These are phyloP conservation scores for Colletotrichum coccodes DNA, from an alignment of 2,329 filamentous ascomycete species.

Conservation along the genomic window DNA sequence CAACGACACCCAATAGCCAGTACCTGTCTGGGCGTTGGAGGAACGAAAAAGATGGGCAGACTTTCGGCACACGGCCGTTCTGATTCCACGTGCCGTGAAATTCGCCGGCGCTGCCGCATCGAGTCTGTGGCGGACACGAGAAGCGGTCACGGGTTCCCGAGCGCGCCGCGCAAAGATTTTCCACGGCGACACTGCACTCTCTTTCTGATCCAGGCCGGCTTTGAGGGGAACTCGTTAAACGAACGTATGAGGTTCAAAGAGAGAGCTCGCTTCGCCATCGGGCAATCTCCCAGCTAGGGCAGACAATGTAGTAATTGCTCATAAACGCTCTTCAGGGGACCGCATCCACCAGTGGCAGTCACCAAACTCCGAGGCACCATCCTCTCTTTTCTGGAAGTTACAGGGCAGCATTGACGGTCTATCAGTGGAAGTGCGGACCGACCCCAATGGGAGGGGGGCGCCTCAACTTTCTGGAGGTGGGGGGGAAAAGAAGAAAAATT, in stretches of 20 bases:
- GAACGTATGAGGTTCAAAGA: neutral
- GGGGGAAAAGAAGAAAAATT: constrained; percentile 11
- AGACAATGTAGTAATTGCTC: too few species aligned
- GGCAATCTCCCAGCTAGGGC: neutral
- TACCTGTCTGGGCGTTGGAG: neutral
- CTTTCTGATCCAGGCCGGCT: neutral
- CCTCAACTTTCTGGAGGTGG: neutral
- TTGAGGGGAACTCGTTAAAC: neutral
- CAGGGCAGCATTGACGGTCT: neutral
- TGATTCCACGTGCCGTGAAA: constrained; percentile 5
- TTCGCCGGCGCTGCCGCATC: constrained; percentile 12
- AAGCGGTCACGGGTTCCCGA: neutral
- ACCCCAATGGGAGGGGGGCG: neutral
- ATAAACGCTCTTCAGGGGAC: too few species aligned
- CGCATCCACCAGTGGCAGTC: neutral
- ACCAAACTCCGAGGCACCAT: constrained; percentile 11
- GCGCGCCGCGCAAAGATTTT: neutral
- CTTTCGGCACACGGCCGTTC: constrained; percentile 1
- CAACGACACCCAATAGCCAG: neutral
- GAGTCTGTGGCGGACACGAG: constrained; percentile 14
- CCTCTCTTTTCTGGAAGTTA: constrained; percentile 1
- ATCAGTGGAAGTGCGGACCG: neutral
- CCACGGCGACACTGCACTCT: neutral
- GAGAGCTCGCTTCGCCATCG: neutral
- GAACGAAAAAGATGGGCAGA: constrained; percentile 11